phyloP scores from a whole-genome alignment of 371 early-diverging fungal species.

The Dichotomocladium elegans region DNA sequence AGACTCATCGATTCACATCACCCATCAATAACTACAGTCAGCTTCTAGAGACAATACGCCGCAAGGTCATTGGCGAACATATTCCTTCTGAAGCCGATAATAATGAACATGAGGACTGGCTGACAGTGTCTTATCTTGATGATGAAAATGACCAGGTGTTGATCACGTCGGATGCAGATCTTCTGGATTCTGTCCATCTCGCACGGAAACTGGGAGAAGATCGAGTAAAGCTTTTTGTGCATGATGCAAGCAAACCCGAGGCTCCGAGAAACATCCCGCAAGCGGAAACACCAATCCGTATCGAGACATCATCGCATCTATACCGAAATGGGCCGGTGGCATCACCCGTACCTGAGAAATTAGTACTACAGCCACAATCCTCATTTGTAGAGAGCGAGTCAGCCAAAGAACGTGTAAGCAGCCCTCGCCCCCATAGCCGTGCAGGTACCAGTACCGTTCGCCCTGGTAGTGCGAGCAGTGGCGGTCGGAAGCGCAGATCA shows the following conservation, averaged over 20 bases:
- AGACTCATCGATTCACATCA: conserved; percentile 76
- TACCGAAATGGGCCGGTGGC: background rate
- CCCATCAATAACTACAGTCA: conserved; percentile 37
- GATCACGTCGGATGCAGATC: conserved; percentile 71
- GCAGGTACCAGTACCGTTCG: too few species aligned
- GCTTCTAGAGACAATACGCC: conserved; percentile 48
- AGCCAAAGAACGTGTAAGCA: background rate
- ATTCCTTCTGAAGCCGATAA: background rate
- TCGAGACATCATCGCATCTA: background rate
- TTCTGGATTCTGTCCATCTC: conserved; percentile 76
- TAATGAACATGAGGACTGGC: conserved; percentile 24
- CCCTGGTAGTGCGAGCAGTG: too few species aligned
- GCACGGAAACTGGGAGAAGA: conserved; percentile 65
- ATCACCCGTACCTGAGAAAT: conserved; percentile 6
- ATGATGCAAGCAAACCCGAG: conserved; percentile 28
- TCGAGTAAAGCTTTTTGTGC: conserved; percentile 68
- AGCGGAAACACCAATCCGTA: background rate
- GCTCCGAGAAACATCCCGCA: background rate
- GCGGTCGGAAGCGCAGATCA: conserved; percentile 1
- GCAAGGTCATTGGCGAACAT: conserved; percentile 24
- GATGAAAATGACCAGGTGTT: conserved; percentile 84
- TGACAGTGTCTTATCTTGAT: conserved; percentile 77
- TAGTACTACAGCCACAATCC: too few species aligned
- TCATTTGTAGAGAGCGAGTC: background rate
- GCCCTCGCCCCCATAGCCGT: background rate